Evolutionary conservation across 139 green algal species (phyloP), one percentile per base, ranked within the genome.

Genomic region (Coelastrella sp.): DNA sequence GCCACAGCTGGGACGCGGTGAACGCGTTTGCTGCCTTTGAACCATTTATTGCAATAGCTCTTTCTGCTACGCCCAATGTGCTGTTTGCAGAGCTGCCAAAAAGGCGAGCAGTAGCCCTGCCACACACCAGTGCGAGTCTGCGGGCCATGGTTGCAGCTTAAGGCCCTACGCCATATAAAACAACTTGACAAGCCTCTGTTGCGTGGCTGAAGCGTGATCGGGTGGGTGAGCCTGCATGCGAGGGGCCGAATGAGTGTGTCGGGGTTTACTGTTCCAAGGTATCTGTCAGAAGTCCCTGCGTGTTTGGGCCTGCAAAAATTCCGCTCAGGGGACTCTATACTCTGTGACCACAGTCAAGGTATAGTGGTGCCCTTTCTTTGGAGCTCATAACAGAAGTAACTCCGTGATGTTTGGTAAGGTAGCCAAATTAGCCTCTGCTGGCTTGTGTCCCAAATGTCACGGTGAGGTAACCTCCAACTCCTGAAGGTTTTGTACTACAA

Each of bases 11-110:
- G 5, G n/a, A 59, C 14, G 80, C 7, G 59, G n/a, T 59, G n/a
- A 68, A 74, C 60, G 80, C 80, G 22, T 71, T 75, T 6, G 80
- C 80, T 86, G 80, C 14, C 10, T 13, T 58, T 74, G n/a, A n/a
- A 14, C 59, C 80, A 75, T 54, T 47, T n/a, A 86, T 59, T 22
- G 80, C 80, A 58, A 86, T n/a, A 10, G n/a, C n/a, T 32, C 60
- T 59, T 86, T 86, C 80, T 59, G 80, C 80, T 74, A 47, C 59
- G 32, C 80, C 80, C 4, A 87, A 19, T 79, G 65, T 56, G n/a
- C 74, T 58, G 23, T 14, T 11, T 71, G 32, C 47, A 22, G 64
- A 8, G 23, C 14, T 23, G 23, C 32, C 82, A 65, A 87, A 78
- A 19, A 87, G 65, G 32, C 65, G 60, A 58, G 59, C 22, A 23